Percentiles rank a stretch among this genome's conserved stretches.
These are phyloP conservation scores for Rhizopus delemar DNA, from an alignment of 371 early-diverging fungal species.

Conservation along the genomic window DNA sequence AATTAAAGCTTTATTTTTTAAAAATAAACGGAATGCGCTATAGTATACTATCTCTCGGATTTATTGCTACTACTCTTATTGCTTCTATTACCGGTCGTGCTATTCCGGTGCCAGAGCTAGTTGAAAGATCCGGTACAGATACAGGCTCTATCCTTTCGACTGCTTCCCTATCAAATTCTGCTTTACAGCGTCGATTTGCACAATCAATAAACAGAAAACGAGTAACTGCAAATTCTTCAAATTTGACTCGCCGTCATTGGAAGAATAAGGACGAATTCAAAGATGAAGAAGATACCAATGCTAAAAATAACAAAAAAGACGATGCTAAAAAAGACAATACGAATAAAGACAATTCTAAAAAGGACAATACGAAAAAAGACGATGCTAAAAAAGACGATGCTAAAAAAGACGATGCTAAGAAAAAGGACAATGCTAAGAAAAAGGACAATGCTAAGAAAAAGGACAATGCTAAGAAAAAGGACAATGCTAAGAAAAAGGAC, in stretches of 20 bases:
- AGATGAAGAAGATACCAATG: not conserved
- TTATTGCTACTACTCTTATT: conserved; percentile 2
- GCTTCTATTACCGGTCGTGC: not conserved
- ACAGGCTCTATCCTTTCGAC: too few relatives aligned
- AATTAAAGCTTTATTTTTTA: not conserved
- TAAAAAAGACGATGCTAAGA: not conserved
- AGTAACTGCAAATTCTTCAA: too few relatives aligned
- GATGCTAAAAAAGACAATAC: not conserved
- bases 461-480: not conserved
- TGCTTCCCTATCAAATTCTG: not conserved
- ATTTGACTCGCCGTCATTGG: not conserved
- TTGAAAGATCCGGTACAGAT: not conserved
- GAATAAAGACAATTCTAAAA: not conserved
- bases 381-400: not conserved
- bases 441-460: not conserved
- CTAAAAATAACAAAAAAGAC: not conserved
- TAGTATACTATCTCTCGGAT: not conserved
- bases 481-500: not conserved
- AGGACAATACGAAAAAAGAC: not conserved
- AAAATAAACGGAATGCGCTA: not conserved
- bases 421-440: not conserved
- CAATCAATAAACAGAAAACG: not conserved
- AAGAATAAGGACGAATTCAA: not conserved
- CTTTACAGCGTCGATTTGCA: not conserved
- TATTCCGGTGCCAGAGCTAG: not conserved